Conservation (phyloP, 805 yeast species). For the Candida sakaeoensis region DNA sequence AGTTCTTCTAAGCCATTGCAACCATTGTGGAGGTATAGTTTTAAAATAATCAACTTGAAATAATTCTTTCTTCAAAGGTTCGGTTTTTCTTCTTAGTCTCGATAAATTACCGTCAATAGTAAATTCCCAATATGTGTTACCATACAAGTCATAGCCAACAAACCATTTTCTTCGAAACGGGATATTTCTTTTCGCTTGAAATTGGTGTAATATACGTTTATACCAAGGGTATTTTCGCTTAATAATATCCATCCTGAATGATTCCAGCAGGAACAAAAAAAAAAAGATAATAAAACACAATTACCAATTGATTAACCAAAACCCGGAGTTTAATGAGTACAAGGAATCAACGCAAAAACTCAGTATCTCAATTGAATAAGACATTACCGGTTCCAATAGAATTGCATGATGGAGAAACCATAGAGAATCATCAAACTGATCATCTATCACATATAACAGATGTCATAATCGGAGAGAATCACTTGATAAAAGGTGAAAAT, state of each 20-base stretch:
- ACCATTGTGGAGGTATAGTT: constrained; percentile 69
- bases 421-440: constrained; percentile 5
- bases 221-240: constrained; percentile 45
- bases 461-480: constrained; percentile 40
- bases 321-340: constrained; percentile 6
- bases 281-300: constrained; percentile 1
- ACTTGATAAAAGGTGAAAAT: constrained; percentile 34
- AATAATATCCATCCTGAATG: constrained; percentile 44
- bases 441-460: constrained; percentile 33
- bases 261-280: neutral
- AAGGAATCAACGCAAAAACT: constrained; percentile 11
- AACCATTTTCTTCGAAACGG: constrained; percentile 72
- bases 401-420: constrained; percentile 21
- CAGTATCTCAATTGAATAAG: constrained; percentile 23
- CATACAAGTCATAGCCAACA: constrained; percentile 74
- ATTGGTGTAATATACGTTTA: constrained; percentile 50
- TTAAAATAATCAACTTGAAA: constrained; percentile 57
- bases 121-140: constrained; percentile 86
- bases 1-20: constrained; percentile 73
- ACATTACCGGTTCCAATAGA: constrained; percentile 39
- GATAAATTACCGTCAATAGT: constrained; percentile 49
- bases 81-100: constrained; percentile 59
- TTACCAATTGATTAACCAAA: neutral
- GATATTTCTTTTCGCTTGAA: constrained; percentile 57
- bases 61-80: constrained; percentile 46